Evolutionary conservation across 2,329 filamentous ascomycete species (phyloP), one percentile per base, ranked within the genome.

Genomic region (Aureobasidium vineae): DNA sequence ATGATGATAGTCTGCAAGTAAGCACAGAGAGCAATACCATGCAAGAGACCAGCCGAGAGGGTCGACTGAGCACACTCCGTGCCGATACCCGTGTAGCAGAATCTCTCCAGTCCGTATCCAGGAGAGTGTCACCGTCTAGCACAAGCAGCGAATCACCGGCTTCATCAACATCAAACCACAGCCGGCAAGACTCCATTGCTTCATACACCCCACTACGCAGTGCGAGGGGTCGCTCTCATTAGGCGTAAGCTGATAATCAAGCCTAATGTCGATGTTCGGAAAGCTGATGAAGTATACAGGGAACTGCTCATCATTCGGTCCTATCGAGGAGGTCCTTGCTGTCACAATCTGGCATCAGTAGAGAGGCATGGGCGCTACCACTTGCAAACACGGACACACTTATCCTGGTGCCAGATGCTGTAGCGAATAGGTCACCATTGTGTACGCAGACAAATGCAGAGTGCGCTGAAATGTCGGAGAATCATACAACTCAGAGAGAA

Each of bases 151-250:
- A 47, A n/a, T 63, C 59, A 23, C 33, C 59, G 5, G 45, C 31
- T 31, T 63, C 59, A 2, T 49, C 57, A 13, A 38, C 43, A 21
- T 63, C 59, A 7, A 41, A 16, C 8, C 59, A 63, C 26, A 63
- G 45, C 16, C 59, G 59, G 13, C 45, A 40, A 23, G 59, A 52
- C 16, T 63, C 59, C 2, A n/a, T 45, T 31, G 59, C 59, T 15
- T 63, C 59, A 19, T 63, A 63, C 13, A 63, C 59, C 15, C 59
- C 59, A 21, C 23, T 63, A 5, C 59, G 59, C 45, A 63, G 45
- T 41, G 59, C 59, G 1, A 45, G 59, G 31, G 59, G 21, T 63
- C 59, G 28, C 45, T 63, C 3, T 63, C 59, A 1, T 36, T 63
- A 6, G 59, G 59, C 2, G 59, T 63, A 41, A 52, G 59, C 5